A percentile compares a stretch with the other conserved stretches of the same genome.
phyloP scores from a whole-genome alignment of 345 rosid genomes.

The Garcia nutans region DNA sequence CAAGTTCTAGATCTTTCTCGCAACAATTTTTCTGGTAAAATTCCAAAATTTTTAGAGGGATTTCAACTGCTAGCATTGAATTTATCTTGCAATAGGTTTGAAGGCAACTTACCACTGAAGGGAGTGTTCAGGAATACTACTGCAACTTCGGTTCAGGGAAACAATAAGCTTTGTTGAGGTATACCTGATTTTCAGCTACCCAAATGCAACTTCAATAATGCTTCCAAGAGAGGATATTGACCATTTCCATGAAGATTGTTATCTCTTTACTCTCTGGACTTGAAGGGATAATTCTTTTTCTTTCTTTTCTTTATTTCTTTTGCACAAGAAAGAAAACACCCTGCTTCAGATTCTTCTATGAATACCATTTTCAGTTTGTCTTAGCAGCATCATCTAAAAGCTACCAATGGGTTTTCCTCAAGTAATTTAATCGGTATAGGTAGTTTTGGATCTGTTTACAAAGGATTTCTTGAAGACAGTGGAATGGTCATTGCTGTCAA shows the following conservation, averaged over 20 bases:
- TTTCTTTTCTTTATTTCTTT: background rate
- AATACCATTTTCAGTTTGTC: background rate
- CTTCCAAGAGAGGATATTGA: background rate
- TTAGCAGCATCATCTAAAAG: background rate
- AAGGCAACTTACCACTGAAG: background rate
- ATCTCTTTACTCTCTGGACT: too few relatives aligned
- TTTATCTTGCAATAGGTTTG: background rate
- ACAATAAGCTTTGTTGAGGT: background rate
- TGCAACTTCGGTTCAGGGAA: background rate
- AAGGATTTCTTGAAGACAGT: background rate
- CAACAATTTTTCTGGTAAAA: slow-evolving; percentile 2
- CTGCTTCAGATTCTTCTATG: background rate
- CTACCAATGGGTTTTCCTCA: slow-evolving; percentile 9
- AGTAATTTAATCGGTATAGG: background rate
- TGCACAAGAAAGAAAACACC: background rate
- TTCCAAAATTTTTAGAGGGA: background rate
- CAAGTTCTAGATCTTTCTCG: background rate
- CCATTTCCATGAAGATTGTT: background rate
- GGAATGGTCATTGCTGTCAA: background rate
- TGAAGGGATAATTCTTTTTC: background rate
- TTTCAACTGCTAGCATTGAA: background rate
- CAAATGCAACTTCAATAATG: background rate
- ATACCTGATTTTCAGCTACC: background rate
- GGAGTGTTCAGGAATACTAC: background rate
- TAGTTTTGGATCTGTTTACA: slow-evolving; percentile 9